Evolutionary conservation across 1,139 yeast genomes (phyloP), one percentile per base, ranked within the genome.

Genomic region (Candida dubliniensis): DNA sequence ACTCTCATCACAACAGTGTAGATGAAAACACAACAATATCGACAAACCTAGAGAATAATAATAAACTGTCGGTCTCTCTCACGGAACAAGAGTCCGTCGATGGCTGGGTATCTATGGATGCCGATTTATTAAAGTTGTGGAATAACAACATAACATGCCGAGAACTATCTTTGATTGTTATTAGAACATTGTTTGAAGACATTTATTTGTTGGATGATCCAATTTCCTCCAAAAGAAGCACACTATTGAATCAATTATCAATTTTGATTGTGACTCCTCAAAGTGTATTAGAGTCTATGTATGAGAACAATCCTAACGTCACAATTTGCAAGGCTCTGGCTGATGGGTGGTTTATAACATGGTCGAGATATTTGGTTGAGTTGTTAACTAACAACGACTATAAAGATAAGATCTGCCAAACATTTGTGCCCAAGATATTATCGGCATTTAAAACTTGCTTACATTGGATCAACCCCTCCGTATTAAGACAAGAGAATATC

Each of bases 91-190:
- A 81, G 42, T 65, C 76, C 30, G 53, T 67, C 2, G 85, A 80
- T 48, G 91, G 96, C n/a, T 95, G 99, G 99, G 74, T 74, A 2
- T 79, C 85, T 15, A 89, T 95, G 96, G 99, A 95, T 58, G 67
- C 75, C 11, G 84, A 84, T 52, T 71, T 93, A 38, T 77, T 84
- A 58, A 76, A 76, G 43, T 67, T 93, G 55, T 95, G 98, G 98
- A 75, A 78, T 45, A 68, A 69, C 45, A 79, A 78, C 47, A 66
- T 76, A 25, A 77, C 80, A 12, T 73, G 87, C 6, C 76, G 96
- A 49, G 96, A 90, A 58, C 69, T 95, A 41, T 76, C 93, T 2
- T 68, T 93, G 29, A 80, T 87, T 29, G 85, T 93, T 8, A 78
- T 88, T 52, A 74, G 96, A 56, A 89, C 96, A 1, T 67, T 95